Evolutionary conservation across 768 basidiomycete species (phyloP).

Genomic region (Boletus edulis): DNA sequence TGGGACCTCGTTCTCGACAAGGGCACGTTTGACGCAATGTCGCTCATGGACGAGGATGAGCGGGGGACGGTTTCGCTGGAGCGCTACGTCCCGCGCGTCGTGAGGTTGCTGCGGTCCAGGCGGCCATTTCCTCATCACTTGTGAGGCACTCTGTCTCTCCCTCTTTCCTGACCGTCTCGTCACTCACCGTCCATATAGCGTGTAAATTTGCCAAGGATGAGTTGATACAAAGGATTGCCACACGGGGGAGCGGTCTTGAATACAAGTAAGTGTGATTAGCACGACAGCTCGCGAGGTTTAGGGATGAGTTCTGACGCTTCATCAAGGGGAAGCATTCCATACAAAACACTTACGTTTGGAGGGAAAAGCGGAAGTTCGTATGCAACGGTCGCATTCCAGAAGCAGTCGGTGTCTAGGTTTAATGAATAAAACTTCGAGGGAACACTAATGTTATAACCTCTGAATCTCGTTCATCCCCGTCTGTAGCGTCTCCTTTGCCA

Average conservation of each 20-base stretch:
- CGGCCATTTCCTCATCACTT: slow-evolving; percentile 76
- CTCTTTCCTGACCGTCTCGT: background rate
- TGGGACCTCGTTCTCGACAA: slow-evolving; percentile 86
- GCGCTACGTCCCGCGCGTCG: slow-evolving; percentile 59
- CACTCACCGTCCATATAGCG: slow-evolving; percentile 36
- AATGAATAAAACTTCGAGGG: background rate
- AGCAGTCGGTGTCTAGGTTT: slow-evolving; percentile 16
- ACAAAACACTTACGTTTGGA: slow-evolving; percentile 73
- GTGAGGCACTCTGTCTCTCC: slow-evolving; percentile 41
- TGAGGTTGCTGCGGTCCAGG: slow-evolving; percentile 58
- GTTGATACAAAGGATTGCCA: slow-evolving; percentile 51
- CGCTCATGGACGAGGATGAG: slow-evolving; percentile 59
- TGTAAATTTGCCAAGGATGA: slow-evolving; percentile 88
- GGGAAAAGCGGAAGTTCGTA: slow-evolving; percentile 71
- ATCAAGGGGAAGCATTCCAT: slow-evolving; percentile 65
- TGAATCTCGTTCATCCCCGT: slow-evolving; percentile 58
- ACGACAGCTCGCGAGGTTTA: background rate
- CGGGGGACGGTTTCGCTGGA: slow-evolving; percentile 50
- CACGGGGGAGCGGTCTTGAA: slow-evolving; percentile 44
- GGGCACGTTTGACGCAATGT: slow-evolving; percentile 88
- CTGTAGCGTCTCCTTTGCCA: slow-evolving; percentile 70
- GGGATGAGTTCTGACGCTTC: background rate
- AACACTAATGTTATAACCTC: slow-evolving; percentile 14
- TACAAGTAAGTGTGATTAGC: slow-evolving; percentile 56
- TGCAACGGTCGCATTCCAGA: slow-evolving; percentile 71